These are phyloP conservation scores for Chrysoporthe austroafricana DNA, from an alignment of 2,329 filamentous ascomycete species.

Conservation along the genomic window DNA sequence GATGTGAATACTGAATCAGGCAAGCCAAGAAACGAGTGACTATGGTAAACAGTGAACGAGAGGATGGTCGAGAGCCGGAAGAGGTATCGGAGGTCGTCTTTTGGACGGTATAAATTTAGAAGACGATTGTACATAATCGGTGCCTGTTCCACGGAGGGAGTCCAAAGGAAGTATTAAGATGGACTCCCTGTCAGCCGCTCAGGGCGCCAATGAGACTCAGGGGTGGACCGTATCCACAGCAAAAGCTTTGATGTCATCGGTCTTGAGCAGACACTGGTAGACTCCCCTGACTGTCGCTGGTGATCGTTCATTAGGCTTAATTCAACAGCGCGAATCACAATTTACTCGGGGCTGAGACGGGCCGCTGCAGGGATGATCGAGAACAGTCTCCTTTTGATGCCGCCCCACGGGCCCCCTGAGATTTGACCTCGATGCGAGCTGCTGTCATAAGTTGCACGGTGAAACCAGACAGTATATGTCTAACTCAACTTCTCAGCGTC, in stretches of 20 bases:
- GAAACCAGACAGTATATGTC: neutral
- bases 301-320: conserved; percentile 11
- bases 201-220: conserved; percentile 6
- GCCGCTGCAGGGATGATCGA: neutral
- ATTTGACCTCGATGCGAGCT: neutral
- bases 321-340: conserved; percentile 12
- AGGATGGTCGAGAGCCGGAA: neutral
- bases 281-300: neutral
- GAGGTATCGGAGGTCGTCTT: conserved; percentile 4
- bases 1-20: neutral
- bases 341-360: conserved; percentile 8
- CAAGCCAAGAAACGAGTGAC: conserved; percentile 12
- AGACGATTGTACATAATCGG: neutral
- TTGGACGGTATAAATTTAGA: conserved; percentile 1
- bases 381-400: neutral
- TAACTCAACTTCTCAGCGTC: neutral
- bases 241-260: conserved; percentile 10
- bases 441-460: neutral
- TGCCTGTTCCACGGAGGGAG: neutral
- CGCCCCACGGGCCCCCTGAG: neutral
- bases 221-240: conserved; percentile 11
- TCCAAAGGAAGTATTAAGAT: conserved; percentile 3
- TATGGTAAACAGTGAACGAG: conserved; percentile 5
- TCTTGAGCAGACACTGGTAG: neutral
- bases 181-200: neutral